Conservation (phyloP, 805 yeast genomes). For the Starmera quercuum region DNA sequence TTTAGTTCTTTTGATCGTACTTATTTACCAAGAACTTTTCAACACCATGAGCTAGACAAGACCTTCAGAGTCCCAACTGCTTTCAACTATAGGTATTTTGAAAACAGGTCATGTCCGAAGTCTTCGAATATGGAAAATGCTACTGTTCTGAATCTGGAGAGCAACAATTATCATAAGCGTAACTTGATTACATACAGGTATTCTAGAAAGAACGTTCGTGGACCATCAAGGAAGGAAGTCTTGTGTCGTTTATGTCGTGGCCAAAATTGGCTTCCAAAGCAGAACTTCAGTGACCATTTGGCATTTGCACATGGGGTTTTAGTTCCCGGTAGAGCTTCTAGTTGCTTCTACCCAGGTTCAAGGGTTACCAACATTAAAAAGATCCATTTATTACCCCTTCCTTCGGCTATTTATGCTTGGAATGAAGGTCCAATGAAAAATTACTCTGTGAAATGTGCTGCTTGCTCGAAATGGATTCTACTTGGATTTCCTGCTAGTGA, state of each 20-base stretch:
- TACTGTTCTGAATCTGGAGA: neutral
- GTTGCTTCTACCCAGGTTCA: neutral
- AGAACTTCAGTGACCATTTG: slow-evolving; percentile 10
- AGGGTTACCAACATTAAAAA: neutral
- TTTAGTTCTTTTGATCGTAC: slow-evolving; percentile 6
- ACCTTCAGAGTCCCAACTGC: slow-evolving; percentile 2
- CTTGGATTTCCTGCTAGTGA: slow-evolving; percentile 9
- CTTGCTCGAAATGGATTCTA: slow-evolving; percentile 14
- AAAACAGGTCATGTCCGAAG: slow-evolving; percentile 12
- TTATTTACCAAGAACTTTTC: slow-evolving; percentile 15
- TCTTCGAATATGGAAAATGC: slow-evolving; percentile 4
- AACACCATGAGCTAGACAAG: slow-evolving; percentile 8
- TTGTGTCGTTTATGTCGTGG: slow-evolving; percentile 21
- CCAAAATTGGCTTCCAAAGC: slow-evolving; percentile 14
- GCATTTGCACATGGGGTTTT: slow-evolving; percentile 19
- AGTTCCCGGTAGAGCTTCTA: slow-evolving; percentile 1
- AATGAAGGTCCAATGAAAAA: slow-evolving; percentile 3
- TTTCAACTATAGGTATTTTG: slow-evolving; percentile 5
- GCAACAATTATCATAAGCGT: neutral
- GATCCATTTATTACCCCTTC: slow-evolving; percentile 8
- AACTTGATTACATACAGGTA: slow-evolving; percentile 6
- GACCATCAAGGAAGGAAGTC: slow-evolving; percentile 4
- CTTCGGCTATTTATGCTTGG: slow-evolving; percentile 10
- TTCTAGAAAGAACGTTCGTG: slow-evolving; percentile 4
- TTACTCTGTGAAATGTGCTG: slow-evolving; percentile 12